Base-by-base conservation (phyloP, 306 rosid species). In the Prunus mira region DNA sequence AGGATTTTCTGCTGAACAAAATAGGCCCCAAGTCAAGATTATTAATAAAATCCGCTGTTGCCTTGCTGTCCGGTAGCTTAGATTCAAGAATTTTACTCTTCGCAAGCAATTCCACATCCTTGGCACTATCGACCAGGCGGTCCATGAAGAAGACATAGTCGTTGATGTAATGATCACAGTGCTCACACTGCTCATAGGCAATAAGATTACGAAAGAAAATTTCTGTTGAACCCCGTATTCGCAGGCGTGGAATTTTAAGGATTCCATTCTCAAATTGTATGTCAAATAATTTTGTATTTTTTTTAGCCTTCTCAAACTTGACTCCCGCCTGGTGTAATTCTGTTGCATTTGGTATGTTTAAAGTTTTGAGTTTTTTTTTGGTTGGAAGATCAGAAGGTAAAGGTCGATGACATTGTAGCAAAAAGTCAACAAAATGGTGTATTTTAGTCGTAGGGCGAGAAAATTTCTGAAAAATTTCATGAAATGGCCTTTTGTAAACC, bases 121-220 rank as follows among this genome's bases (percentile, higher is more conserved):
- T 22, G 24, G 24, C 24, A 22, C 24, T 22, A 22, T 22, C 24
- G 0, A 22, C 24, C 24, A 22, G 24, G 67, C n/a, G 32, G 54
- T 75, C 51, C 3, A 86, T 41, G 43, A 86, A 19, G 64, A 18
- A 69, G 7, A 80, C 14, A 46, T 82, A 80, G 47, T 80, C 12
- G 52, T 51, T 79, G 68, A 12, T 45, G 74, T 49, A 62, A 74
- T 41, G 70, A 41, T 76, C 79, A 80, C 24, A 0, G 24, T 22
- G 24, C 66, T 83, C 78, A n/a, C 76, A 69, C 12, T 76, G 73
- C 76, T 88, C 92, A 65, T 54, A 84, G 7, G 82, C 88, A 3
- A 86, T 4, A 17, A 84, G 15, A 32, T 84, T 84, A 9, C 85
- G 57, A 4, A 78, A 12, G 19, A 27, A 3, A 1, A 63, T 17